Percentiles rank a stretch among this genome's conserved stretches.
These are phyloP conservation scores for Phylloporus scabripes DNA, from an alignment of 768 basidiomycete genomes.

Conservation along the genomic window DNA sequence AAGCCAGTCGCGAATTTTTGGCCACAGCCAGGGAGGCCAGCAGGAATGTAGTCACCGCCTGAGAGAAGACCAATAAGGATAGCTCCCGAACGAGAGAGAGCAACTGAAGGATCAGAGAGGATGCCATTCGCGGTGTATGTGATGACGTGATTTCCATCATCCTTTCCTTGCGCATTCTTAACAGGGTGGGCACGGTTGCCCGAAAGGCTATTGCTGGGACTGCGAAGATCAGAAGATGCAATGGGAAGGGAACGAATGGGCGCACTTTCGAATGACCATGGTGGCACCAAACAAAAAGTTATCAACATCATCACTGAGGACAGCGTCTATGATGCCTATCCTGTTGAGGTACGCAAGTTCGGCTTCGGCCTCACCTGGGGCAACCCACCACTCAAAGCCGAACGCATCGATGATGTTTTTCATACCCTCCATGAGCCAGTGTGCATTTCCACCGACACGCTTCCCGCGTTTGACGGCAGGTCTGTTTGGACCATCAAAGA, in stretches of 20 bases:
- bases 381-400: conserved; percentile 75
- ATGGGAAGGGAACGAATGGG: background rate
- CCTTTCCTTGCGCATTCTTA: conserved; percentile 59
- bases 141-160: conserved; percentile 65
- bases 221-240: conserved; percentile 25
- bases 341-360: conserved; percentile 84
- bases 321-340: conserved; percentile 78
- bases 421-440: conserved; percentile 70
- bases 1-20: conserved; percentile 68
- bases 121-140: conserved; percentile 38
- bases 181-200: conserved; percentile 63
- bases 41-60: conserved; percentile 88
- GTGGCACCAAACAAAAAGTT: conserved; percentile 86
- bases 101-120: conserved; percentile 39
- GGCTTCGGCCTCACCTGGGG: conserved; percentile 93
- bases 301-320: conserved; percentile 92
- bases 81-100: conserved; percentile 59
- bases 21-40: conserved; percentile 64
- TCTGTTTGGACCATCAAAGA: conserved; percentile 86
- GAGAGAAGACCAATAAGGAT: conserved; percentile 79
- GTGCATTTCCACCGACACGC: conserved; percentile 53
- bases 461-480: conserved; percentile 79
- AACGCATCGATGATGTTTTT: conserved; percentile 74
- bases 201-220: conserved; percentile 65
- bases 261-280: conserved; percentile 79